Conservation (phyloP, 257 asterid species). For the Ligustrum vulgare region DNA sequence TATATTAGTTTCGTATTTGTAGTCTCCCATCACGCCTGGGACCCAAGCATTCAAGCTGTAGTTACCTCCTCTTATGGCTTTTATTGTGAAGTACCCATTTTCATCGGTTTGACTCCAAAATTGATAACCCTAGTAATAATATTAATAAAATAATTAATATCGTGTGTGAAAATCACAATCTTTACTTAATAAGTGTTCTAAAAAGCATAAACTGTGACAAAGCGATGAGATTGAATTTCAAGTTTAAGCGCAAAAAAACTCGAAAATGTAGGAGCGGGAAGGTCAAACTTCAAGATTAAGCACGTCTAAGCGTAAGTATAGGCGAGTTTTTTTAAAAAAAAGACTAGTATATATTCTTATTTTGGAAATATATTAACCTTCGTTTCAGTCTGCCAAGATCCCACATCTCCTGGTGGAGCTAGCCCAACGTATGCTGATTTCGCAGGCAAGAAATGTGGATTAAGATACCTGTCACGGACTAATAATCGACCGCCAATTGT, state of each 20-base stretch:
- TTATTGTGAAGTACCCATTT: constrained; percentile 47
- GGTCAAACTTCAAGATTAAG: too few relatives aligned
- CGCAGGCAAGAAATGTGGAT: constrained; percentile 30
- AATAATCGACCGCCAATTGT: constrained; percentile 55
- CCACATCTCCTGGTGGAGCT: constrained; percentile 62
- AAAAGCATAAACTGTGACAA: too few relatives aligned
- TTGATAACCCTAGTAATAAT: constrained; percentile 57
- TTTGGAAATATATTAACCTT: constrained; percentile 36
- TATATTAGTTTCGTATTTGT: constrained; percentile 29
- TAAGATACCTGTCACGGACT: constrained; percentile 50
- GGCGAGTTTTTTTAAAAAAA: too few relatives aligned
- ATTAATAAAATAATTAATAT: neutral
- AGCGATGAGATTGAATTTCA: too few relatives aligned
- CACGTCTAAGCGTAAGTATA: too few relatives aligned
- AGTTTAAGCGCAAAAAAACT: too few relatives aligned
- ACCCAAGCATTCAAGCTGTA: constrained; percentile 65
- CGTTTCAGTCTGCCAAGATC: constrained; percentile 73
- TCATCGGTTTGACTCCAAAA: constrained; percentile 61
- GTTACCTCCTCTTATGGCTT: constrained; percentile 34
- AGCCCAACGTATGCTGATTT: constrained; percentile 63
- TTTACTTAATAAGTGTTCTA: neutral
- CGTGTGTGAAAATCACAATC: neutral
- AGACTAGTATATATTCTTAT: too few relatives aligned
- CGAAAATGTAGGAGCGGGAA: too few relatives aligned
- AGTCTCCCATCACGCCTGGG: constrained; percentile 68